Conservation (phyloP, 1,139 yeast genomes). For the Arxiozyma heterogenica region DNA sequence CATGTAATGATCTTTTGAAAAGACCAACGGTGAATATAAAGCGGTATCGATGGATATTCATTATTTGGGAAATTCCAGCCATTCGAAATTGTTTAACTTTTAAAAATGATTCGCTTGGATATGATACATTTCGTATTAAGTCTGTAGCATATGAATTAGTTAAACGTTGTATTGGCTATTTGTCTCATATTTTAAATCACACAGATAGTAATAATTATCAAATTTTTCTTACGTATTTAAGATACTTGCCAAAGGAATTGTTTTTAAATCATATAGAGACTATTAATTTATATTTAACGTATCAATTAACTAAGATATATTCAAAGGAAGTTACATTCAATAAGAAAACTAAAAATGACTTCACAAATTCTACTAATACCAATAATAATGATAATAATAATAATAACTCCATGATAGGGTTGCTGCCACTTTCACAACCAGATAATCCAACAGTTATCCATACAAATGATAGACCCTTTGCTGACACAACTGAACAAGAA, state of each 20-base stretch:
- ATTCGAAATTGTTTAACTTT: constrained; percentile 40
- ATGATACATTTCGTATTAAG: constrained; percentile 45
- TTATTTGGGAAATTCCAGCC: constrained; percentile 56
- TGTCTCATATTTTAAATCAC: constrained; percentile 41
- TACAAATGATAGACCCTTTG: background rate
- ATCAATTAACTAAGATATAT: constrained; percentile 35
- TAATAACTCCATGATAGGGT: background rate
- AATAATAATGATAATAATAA: background rate
- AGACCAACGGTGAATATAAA: constrained; percentile 31
- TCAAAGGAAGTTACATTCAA: background rate
- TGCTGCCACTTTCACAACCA: background rate
- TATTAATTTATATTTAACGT: constrained; percentile 55
- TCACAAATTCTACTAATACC: background rate
- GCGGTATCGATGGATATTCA: constrained; percentile 45
- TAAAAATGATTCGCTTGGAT: constrained; percentile 15
- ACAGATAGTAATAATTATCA: constrained; percentile 26
- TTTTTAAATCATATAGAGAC: constrained; percentile 45
- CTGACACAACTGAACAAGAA: background rate
- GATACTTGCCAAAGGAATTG: constrained; percentile 35
- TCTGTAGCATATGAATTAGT: constrained; percentile 53
- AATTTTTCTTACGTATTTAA: constrained; percentile 51
- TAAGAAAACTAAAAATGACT: constrained; percentile 5
- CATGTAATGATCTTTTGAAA: constrained; percentile 41
- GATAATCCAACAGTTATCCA: background rate
- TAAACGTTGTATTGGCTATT: constrained; percentile 56